phyloP scores from a whole-genome alignment of 140 eudicot genomes.

The Stevia rebaudiana region DNA sequence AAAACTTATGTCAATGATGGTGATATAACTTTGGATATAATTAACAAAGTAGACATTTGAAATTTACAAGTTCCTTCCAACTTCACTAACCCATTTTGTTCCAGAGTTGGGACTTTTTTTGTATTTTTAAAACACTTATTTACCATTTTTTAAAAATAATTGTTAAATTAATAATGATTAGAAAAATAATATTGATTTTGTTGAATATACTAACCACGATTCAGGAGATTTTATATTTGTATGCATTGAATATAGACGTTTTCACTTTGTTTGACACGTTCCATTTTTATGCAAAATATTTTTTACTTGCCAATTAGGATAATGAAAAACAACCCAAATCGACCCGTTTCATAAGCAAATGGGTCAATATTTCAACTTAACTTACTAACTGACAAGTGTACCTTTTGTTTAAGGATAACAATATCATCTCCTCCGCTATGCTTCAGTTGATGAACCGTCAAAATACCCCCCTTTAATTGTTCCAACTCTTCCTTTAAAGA shows the following conservation, averaged over 20 bases:
- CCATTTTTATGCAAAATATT: background rate
- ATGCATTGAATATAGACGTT: background rate
- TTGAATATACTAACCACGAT: background rate
- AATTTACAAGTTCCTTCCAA: background rate
- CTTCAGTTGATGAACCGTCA: conserved; percentile 52
- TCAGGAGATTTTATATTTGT: background rate
- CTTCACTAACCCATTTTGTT: background rate
- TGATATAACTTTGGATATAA: background rate
- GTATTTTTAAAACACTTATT: too few species aligned
- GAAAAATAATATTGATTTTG: background rate
- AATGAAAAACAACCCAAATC: background rate
- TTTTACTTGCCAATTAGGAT: background rate
- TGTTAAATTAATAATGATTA: background rate
- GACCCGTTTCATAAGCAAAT: background rate
- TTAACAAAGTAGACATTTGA: background rate
- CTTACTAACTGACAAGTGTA: conserved; percentile 17
- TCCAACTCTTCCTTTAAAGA: conserved; percentile 76
- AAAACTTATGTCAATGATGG: conserved; percentile 6
- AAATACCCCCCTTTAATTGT: conserved; percentile 66
- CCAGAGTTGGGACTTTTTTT: too few species aligned
- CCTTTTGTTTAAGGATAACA: conserved; percentile 77
- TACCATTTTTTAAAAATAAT: background rate
- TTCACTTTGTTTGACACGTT: background rate
- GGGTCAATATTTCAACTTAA: background rate
- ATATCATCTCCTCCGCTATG: conserved; percentile 50